Percentiles rank a stretch among this genome's conserved stretches.
Evolutionary conservation across 495 filamentous ascomycete genomes (phyloP).

Genomic region (Neurospora sp.): DNA sequence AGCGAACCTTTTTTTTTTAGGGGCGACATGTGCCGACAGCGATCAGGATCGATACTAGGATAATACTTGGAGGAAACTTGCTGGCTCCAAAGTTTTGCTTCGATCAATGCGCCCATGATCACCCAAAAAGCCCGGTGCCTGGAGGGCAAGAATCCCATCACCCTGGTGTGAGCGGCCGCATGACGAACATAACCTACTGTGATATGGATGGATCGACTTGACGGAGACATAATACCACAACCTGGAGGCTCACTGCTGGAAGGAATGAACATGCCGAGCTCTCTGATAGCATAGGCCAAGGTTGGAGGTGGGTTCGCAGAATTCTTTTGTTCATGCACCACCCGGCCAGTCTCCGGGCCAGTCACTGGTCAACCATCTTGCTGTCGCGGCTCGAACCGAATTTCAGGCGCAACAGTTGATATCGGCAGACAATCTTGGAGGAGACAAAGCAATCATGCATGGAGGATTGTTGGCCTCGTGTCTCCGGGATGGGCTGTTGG

Average conservation of each 20-base stretch:
- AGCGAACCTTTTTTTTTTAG: conserved; percentile 18
- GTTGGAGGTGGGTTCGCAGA: background rate
- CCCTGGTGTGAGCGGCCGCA: background rate
- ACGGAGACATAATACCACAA: background rate
- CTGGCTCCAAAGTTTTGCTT: background rate
- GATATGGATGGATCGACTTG: background rate
- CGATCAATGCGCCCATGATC: background rate
- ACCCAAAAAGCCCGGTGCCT: background rate
- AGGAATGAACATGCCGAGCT: background rate
- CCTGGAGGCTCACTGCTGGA: background rate
- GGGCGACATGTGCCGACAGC: background rate
- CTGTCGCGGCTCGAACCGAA: background rate
- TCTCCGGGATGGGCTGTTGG: background rate
- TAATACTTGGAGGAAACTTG: background rate
- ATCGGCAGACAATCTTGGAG: background rate
- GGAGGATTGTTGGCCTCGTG: background rate
- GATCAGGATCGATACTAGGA: background rate
- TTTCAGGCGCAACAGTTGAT: background rate
- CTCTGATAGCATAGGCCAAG: background rate
- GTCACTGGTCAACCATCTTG: background rate
- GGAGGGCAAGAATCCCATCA: background rate
- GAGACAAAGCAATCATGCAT: background rate
- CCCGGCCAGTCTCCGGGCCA: background rate
- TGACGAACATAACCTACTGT: background rate
- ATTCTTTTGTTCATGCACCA: background rate